phyloP scores from a whole-genome alignment of 1,284 basidiomycete species.

The Naganishia sp. region DNA sequence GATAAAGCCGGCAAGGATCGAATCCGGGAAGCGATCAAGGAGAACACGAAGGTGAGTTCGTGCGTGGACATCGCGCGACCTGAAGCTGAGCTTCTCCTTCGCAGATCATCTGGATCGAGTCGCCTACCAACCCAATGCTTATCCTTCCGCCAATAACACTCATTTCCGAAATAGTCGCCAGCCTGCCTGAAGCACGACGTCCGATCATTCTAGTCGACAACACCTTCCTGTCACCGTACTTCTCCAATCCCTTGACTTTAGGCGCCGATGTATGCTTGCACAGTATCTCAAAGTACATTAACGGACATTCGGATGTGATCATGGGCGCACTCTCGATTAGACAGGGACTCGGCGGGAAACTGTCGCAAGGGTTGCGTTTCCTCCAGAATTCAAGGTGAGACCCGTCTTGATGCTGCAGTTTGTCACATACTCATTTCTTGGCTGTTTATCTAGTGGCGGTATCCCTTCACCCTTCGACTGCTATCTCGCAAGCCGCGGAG shows the following conservation, averaged over 20 bases:
- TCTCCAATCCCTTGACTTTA: constrained; percentile 79
- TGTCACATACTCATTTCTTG: background rate
- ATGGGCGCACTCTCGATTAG: constrained; percentile 77
- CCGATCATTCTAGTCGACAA: constrained; percentile 83
- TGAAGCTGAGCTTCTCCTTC: background rate
- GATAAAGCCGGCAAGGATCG: constrained; percentile 67
- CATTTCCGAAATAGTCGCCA: constrained; percentile 70
- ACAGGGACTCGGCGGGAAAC: constrained; percentile 43
- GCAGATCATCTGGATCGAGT: constrained; percentile 93
- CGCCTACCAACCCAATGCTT: constrained; percentile 92
- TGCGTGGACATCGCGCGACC: background rate
- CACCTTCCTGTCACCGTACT: constrained; percentile 90
- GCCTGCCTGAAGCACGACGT: constrained; percentile 55
- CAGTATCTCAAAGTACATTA: constrained; percentile 84
- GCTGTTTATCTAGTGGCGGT: constrained; percentile 62
- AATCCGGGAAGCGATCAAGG: constrained; percentile 65
- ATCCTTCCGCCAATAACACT: constrained; percentile 62
- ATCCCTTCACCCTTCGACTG: constrained; percentile 85
- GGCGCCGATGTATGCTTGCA: constrained; percentile 55
- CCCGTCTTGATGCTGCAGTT: background rate
- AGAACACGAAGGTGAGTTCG: constrained; percentile 74
- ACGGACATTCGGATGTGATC: constrained; percentile 89
- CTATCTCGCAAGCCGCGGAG: constrained; percentile 87
- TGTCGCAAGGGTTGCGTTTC: constrained; percentile 67
- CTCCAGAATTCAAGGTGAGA: constrained; percentile 73